Evolutionary conservation across 495 filamentous ascomycete genomes (phyloP).

Genomic region (Penicillium longicatenatum): DNA sequence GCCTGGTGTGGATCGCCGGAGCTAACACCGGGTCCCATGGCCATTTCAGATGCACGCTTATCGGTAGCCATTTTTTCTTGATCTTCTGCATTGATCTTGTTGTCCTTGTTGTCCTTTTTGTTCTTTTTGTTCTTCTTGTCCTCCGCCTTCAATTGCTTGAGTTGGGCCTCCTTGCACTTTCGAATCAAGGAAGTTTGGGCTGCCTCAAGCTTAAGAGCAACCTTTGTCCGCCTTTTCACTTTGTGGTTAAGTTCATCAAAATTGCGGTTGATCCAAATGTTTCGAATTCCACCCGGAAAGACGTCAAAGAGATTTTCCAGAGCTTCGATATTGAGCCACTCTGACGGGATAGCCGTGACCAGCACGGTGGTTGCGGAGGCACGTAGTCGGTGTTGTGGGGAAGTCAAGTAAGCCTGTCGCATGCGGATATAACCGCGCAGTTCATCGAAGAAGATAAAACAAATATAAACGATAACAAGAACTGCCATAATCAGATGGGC

Average conservation of each 20-base stretch:
- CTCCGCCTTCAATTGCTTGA: conserved; percentile 64
- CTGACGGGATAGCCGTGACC: conserved; percentile 83
- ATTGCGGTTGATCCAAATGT: conserved; percentile 96
- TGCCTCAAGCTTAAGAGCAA: conserved; percentile 73
- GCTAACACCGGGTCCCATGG: conserved; percentile 70
- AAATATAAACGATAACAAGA: conserved; percentile 79
- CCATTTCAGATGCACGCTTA: conserved; percentile 59
- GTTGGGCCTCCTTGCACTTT: conserved; percentile 73
- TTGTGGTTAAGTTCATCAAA: conserved; percentile 87
- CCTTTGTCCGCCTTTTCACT: conserved; percentile 69
- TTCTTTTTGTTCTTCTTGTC: conserved; percentile 62
- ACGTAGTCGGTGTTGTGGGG: conserved; percentile 87
- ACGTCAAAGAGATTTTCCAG: conserved; percentile 90
- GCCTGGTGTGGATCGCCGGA: conserved; percentile 83
- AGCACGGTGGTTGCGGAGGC: conserved; percentile 97
- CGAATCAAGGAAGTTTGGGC: conserved; percentile 85
- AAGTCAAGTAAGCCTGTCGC: conserved; percentile 93
- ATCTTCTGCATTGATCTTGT: conserved; percentile 54
- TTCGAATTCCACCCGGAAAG: conserved; percentile 92
- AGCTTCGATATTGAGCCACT: conserved; percentile 83
- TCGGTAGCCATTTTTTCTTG: conserved; percentile 45
- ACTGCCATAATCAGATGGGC: conserved; percentile 84
- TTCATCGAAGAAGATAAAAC: conserved; percentile 85
- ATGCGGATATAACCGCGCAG: conserved; percentile 89
- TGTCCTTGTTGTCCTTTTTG: conserved; percentile 48